Base-by-base conservation (phyloP, 805 yeast genomes). In the Candida cerambycidarum region DNA sequence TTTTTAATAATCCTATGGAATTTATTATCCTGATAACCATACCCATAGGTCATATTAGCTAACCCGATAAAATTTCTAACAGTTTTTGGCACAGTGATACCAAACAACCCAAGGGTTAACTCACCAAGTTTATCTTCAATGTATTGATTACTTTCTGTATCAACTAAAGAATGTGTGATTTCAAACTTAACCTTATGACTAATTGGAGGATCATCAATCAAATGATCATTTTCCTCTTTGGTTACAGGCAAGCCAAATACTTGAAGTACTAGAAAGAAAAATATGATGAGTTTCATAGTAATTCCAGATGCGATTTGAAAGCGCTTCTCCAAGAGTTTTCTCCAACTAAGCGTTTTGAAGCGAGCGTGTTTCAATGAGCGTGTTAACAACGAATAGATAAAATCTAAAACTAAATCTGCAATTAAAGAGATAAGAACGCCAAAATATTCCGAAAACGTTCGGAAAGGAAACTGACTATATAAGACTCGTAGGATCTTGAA, bases 11-110 rank as follows among this genome's bases (percentile, higher is more conserved):
- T 54, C 14, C 75, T 49, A 54, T 70, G 75, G 51, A 70, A 62
- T 44, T 79, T 77, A 34, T 88, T 82, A 58, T 76, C 79, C 61
- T 80, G 78, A 78, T 83, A 89, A 39, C 96, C 96, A 43, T 51
- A 61, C 3, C 66, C 67, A 21, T 52, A 51, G 3, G 63, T 52
- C 58, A 44, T 48, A 33, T 56, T 54, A 16, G 65, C 41, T 36
- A 65, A 54, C 17, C 58, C 62, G 8, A 59, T 55, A 46, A 69
- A 68, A 47, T 65, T 66, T 23, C 48, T 50, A 17, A 61, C 73
- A 13, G 75, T 70, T 21, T 50, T 50, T 3, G 92, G 92, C 2
- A 72, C 85, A 7, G 76, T 74, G 0, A 78, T 69, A 2, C 89
- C 89, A 59, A 82, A 85, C 41, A 85, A 55, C 0, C 83, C 90